phyloP scores from a whole-genome alignment of 768 basidiomycete genomes.

The Coprinopsis cinerea region DNA sequence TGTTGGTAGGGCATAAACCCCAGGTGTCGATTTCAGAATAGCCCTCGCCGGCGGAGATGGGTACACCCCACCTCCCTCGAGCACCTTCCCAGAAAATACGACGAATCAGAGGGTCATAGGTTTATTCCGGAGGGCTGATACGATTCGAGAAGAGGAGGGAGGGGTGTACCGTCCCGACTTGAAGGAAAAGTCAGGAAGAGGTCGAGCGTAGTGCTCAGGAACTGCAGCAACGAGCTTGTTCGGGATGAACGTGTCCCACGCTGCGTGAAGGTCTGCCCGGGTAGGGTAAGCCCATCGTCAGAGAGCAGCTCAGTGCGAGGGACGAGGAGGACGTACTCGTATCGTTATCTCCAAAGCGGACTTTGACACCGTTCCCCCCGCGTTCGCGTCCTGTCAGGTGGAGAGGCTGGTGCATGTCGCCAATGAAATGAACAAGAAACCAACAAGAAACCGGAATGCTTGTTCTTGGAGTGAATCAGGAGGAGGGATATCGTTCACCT shows the following conservation, averaged over 20 bases:
- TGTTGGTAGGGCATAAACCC: slow-evolving; percentile 7
- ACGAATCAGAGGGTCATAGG: slow-evolving; percentile 47
- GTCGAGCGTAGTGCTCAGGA: slow-evolving; percentile 66
- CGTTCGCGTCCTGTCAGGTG: slow-evolving; percentile 85
- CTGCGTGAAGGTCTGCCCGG: slow-evolving; percentile 69
- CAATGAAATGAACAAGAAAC: slow-evolving; percentile 90
- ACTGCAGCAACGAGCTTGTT: slow-evolving; percentile 77
- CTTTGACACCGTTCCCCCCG: slow-evolving; percentile 80
- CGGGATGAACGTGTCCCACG: slow-evolving; percentile 83
- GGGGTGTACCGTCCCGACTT: no score
- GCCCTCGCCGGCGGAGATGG: neutral
- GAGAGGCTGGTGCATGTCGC: slow-evolving; percentile 91
- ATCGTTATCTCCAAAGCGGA: slow-evolving; percentile 62
- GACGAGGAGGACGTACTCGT: slow-evolving; percentile 48
- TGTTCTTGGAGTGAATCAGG: slow-evolving; percentile 34
- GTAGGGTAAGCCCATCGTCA: neutral
- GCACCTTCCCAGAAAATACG: slow-evolving; percentile 12
- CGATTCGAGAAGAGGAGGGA: slow-evolving; percentile 25
- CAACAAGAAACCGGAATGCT: no score
- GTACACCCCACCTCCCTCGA: slow-evolving; percentile 6
- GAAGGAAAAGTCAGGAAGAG: slow-evolving; percentile 42
- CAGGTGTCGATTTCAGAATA: neutral
- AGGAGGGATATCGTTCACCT: no score
- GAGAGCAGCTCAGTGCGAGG: neutral
- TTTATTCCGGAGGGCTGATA: slow-evolving; percentile 77